These are phyloP conservation scores for Apiospora hydei DNA, from an alignment of 2,329 filamentous ascomycete species.

Conservation along the genomic window DNA sequence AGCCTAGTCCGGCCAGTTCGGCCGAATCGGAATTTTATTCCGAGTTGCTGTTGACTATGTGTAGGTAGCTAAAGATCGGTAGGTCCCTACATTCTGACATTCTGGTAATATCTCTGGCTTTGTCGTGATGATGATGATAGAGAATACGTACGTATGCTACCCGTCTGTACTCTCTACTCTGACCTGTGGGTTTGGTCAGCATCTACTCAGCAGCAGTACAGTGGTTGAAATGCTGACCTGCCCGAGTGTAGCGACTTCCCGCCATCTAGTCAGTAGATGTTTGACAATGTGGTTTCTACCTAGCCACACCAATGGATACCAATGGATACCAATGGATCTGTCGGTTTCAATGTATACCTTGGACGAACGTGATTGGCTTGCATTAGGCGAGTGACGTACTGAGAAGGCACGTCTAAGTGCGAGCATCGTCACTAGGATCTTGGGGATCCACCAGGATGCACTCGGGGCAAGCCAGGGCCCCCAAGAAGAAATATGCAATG, in stretches of 20 bases:
- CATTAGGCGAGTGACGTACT: slow-evolving; percentile 16
- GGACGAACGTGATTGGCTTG: neutral
- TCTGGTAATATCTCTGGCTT: neutral
- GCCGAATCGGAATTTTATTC: neutral
- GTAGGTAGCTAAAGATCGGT: neutral
- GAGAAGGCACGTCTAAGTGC: neutral
- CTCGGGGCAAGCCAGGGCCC: slow-evolving; percentile 3
- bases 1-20: slow-evolving; percentile 7
- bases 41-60: neutral
- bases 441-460: slow-evolving; percentile 15
- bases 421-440: slow-evolving; percentile 10
- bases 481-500: slow-evolving; percentile 15
- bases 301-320: neutral
- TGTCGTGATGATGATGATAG: neutral
- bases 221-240: neutral
- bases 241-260: neutral
- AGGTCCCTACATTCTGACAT: neutral
- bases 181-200: neutral
- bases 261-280: slow-evolving; percentile 13
- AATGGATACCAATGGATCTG: neutral
- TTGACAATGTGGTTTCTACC: neutral
- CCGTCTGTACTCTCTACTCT: neutral
- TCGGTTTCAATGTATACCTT: slow-evolving; percentile 10
- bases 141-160: too few species aligned
- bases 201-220: neutral